A percentile compares a stretch with the other conserved stretches of the same genome.
These are phyloP conservation scores for Backusella circina DNA, from an alignment of 192 early-diverging fungal genomes.

Conservation along the genomic window DNA sequence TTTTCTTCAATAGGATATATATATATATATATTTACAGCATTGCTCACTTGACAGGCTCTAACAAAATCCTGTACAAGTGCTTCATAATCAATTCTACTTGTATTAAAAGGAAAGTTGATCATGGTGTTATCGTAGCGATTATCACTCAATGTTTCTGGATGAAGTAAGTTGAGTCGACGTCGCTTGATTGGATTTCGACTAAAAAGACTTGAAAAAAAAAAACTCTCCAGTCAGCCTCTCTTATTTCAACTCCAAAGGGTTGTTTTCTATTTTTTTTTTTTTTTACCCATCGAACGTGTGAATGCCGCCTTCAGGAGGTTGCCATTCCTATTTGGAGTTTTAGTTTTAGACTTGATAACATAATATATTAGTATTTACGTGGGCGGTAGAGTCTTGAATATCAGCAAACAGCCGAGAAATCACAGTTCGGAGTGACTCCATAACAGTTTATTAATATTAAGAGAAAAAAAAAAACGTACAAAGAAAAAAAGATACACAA, in stretches of 20 bases:
- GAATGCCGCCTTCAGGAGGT: neutral
- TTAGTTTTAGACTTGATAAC: neutral
- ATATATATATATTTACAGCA: slow-evolving; percentile 16
- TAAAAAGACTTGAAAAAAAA: slow-evolving; percentile 18
- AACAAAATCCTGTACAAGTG: slow-evolving; percentile 24
- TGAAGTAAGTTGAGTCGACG: slow-evolving; percentile 30
- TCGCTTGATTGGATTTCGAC: slow-evolving; percentile 20
- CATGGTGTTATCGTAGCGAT: slow-evolving; percentile 14
- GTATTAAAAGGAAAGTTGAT: slow-evolving; percentile 8
- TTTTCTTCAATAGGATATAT: neutral
- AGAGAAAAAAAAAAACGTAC: too few species aligned
- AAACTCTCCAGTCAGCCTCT: neutral
- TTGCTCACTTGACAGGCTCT: slow-evolving; percentile 21
- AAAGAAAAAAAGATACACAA: neutral
- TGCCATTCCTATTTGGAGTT: neutral
- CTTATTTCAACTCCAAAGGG: too few species aligned
- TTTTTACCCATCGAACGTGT: slow-evolving; percentile 14
- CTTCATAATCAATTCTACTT: slow-evolving; percentile 20
- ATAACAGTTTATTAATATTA: neutral
- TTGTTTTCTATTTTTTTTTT: too few species aligned
- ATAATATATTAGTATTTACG: neutral
- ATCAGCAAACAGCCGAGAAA: slow-evolving; percentile 30
- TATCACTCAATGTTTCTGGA: slow-evolving; percentile 7
- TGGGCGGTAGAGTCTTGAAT: slow-evolving; percentile 12
- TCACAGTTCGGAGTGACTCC: slow-evolving; percentile 26